Percentiles rank a stretch among this genome's conserved stretches.
These are phyloP conservation scores for Erysimum cheiranthoides DNA, from an alignment of 345 rosid genomes.

Conservation along the genomic window DNA sequence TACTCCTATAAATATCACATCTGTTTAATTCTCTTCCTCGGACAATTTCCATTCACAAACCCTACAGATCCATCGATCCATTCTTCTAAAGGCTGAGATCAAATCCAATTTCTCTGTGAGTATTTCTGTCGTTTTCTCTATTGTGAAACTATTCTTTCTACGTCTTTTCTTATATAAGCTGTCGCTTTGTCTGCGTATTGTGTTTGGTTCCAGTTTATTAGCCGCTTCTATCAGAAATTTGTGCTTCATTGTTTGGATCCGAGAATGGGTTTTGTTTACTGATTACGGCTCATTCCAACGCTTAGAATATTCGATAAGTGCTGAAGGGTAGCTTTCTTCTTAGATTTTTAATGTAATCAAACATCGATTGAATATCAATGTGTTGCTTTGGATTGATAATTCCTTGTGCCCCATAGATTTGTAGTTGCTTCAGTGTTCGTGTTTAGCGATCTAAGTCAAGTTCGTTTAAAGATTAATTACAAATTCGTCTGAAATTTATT, in stretches of 20 bases:
- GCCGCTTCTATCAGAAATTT: slow-evolving; percentile 16
- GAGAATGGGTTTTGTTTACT: neutral
- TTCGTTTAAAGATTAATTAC: neutral
- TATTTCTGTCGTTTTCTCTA: neutral
- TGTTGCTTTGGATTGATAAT: neutral
- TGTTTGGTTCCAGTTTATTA: slow-evolving; percentile 23
- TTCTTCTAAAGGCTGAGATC: neutral
- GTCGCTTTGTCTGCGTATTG: slow-evolving; percentile 5
- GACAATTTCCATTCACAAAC: slow-evolving; percentile 6
- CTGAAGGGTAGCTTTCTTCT: neutral
- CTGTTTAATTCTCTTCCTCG: neutral
- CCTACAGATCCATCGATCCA: neutral
- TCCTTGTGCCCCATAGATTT: neutral
- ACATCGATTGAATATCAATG: neutral
- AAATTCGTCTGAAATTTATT: neutral
- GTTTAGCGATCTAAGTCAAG: neutral
- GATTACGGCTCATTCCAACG: neutral
- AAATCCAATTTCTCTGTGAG: slow-evolving; percentile 22
- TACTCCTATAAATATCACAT: slow-evolving; percentile 17
- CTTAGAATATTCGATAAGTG: neutral
- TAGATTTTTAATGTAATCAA: no score
- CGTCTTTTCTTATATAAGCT: neutral
- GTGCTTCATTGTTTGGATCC: slow-evolving; percentile 1
- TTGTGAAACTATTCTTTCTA: neutral
- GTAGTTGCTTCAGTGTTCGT: neutral